phyloP scores from a whole-genome alignment of 169 alveolate species.

The Plasmodium fragile region DNA sequence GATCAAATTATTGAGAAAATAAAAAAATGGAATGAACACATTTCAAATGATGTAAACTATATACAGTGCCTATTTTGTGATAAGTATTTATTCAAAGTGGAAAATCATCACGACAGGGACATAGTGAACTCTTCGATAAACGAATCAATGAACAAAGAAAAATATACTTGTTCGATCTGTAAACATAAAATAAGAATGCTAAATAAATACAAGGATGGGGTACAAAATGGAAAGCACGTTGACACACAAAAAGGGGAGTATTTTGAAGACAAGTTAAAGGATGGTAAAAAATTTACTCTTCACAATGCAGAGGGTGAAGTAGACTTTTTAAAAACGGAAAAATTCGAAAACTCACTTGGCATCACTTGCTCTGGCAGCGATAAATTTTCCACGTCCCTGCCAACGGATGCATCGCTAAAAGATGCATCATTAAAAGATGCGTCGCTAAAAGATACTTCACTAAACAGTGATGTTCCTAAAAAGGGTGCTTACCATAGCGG shows the following conservation, averaged over 20 bases:
- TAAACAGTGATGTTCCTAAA: neutral
- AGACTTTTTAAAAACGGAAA: neutral
- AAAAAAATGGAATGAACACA: slow-evolving; percentile 21
- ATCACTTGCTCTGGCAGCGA: neutral
- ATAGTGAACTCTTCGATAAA: neutral
- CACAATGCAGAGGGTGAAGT: neutral
- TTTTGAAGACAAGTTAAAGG: neutral
- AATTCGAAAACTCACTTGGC: neutral
- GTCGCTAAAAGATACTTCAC: neutral
- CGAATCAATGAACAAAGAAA: slow-evolving; percentile 21
- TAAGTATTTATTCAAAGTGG: slow-evolving; percentile 50
- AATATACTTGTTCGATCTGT: slow-evolving; percentile 29
- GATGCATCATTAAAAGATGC: neutral
- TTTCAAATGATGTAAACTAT: slow-evolving; percentile 34
- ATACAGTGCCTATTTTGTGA: slow-evolving; percentile 42
- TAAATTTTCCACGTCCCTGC: neutral
- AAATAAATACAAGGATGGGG: slow-evolving; percentile 31
- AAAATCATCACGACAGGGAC: neutral
- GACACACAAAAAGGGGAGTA: neutral
- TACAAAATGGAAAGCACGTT: neutral
- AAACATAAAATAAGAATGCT: slow-evolving; percentile 43
- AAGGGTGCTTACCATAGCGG: neutral
- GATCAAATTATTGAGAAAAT: slow-evolving; percentile 46
- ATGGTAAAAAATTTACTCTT: neutral
- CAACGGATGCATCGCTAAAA: neutral